These are phyloP conservation scores for Xylaria acuta DNA, from an alignment of 495 filamentous ascomycete species.

Conservation along the genomic window DNA sequence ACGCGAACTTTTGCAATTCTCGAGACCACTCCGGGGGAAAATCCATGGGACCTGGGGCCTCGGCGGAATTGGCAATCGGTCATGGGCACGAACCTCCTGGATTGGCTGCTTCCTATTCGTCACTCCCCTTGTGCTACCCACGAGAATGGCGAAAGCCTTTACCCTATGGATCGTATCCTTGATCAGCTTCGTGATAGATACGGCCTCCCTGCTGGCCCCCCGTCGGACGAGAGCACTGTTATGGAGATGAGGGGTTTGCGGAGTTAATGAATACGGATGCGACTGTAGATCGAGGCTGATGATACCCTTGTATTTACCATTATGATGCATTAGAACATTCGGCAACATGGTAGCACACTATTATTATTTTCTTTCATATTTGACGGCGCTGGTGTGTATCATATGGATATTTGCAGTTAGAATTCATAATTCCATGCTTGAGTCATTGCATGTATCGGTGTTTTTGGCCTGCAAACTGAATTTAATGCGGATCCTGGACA, in stretches of 20 bases:
- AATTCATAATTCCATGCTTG: neutral
- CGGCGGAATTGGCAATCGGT: constrained; percentile 74
- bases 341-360: neutral
- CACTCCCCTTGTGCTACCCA: constrained; percentile 65
- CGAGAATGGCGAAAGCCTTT: constrained; percentile 56
- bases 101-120: constrained; percentile 77
- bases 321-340: neutral
- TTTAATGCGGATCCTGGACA: neutral
- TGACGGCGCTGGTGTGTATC: neutral
- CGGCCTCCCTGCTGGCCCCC: constrained; percentile 40
- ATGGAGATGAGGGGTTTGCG: constrained; percentile 39
- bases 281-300: neutral
- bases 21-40: constrained; percentile 68
- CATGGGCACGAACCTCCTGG: constrained; percentile 70
- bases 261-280: constrained; percentile 19
- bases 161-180: constrained; percentile 52
- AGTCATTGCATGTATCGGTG: neutral
- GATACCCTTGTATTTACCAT: constrained; percentile 32
- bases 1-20: constrained; percentile 78
- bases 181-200: constrained; percentile 45
- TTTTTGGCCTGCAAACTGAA: neutral
- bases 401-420: neutral
- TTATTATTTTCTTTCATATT: neutral
- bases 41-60: constrained; percentile 75
- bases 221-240: constrained; percentile 28